A percentile compares a stretch with the other conserved stretches of the same genome.
Conservation (phyloP, 2,329 filamentous ascomycete species). For the Graphiopsis chlorocephala region DNA sequence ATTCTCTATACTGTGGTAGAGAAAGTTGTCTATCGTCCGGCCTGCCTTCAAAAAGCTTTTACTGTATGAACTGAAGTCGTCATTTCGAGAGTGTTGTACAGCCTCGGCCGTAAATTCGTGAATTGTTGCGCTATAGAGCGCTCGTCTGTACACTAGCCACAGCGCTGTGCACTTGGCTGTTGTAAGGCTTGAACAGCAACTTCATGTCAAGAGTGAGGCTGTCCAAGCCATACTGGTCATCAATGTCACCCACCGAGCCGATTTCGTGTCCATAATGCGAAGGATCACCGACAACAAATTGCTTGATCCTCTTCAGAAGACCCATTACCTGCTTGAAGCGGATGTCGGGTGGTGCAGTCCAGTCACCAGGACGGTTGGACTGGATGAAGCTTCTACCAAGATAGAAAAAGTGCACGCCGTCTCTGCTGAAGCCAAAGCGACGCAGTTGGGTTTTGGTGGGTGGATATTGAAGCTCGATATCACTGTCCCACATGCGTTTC, state of each 20-base stretch:
- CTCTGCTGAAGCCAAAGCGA: slow-evolving; percentile 67
- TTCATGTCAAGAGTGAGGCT: slow-evolving; percentile 70
- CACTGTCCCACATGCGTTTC: slow-evolving; percentile 69
- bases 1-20: neutral
- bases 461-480: slow-evolving; percentile 67
- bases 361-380: slow-evolving; percentile 46
- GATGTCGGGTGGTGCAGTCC: slow-evolving; percentile 55
- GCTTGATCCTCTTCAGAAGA: slow-evolving; percentile 58
- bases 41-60: neutral
- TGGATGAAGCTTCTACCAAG: slow-evolving; percentile 65
- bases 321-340: slow-evolving; percentile 61
- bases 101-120: slow-evolving; percentile 17
- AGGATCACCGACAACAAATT: slow-evolving; percentile 62
- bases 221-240: slow-evolving; percentile 62
- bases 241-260: slow-evolving; percentile 66
- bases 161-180: slow-evolving; percentile 34
- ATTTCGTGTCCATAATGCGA: slow-evolving; percentile 63
- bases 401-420: slow-evolving; percentile 72
- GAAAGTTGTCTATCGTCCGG: slow-evolving; percentile 1
- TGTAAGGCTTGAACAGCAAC: slow-evolving; percentile 63
- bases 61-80: slow-evolving; percentile 10
- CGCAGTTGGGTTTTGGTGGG: slow-evolving; percentile 46
- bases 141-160: slow-evolving; percentile 33
- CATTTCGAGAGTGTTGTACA: slow-evolving; percentile 16
- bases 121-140: slow-evolving; percentile 19